Percentiles rank a stretch among this genome's conserved stretches.
These are phyloP conservation scores for Xylariaceae sp. DNA, from an alignment of 2,329 filamentous ascomycete species.

Conservation along the genomic window DNA sequence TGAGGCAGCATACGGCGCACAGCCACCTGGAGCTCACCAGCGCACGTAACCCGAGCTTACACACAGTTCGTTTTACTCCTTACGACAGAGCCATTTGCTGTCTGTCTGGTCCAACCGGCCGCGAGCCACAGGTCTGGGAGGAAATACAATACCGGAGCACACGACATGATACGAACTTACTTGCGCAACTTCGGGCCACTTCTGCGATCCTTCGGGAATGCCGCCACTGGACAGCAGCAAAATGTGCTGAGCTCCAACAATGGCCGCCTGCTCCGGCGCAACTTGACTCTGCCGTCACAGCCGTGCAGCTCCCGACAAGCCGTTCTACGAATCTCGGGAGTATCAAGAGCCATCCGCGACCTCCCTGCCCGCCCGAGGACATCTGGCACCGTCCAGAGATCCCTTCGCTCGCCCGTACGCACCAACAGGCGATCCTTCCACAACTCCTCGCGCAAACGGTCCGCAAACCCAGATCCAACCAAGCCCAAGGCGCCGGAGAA, in stretches of 20 bases:
- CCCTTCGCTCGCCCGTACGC: slow-evolving; percentile 13
- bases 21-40: no score
- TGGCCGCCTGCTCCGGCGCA: slow-evolving; percentile 14
- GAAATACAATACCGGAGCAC: neutral
- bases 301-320: neutral
- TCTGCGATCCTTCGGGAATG: slow-evolving; percentile 9
- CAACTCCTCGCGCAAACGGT: slow-evolving; percentile 23
- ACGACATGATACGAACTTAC: slow-evolving; percentile 16
- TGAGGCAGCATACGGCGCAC: no score
- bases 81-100: no score
- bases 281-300: slow-evolving; percentile 17
- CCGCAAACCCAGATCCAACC: slow-evolving; percentile 20
- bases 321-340: neutral
- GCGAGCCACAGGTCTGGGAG: neutral
- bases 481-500: slow-evolving; percentile 8
- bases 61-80: no score
- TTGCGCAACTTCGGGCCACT: slow-evolving; percentile 11
- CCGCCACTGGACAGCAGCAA: slow-evolving; percentile 15
- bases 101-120: neutral
- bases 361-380: slow-evolving; percentile 14
- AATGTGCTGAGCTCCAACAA: slow-evolving; percentile 14
- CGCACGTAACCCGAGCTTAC: no score
- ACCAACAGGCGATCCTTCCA: slow-evolving; percentile 24
- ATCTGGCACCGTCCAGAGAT: slow-evolving; percentile 8
- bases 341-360: slow-evolving; percentile 1